These are phyloP conservation scores for Rubroboletus satanas DNA, from an alignment of 768 basidiomycete genomes.

Conservation along the genomic window DNA sequence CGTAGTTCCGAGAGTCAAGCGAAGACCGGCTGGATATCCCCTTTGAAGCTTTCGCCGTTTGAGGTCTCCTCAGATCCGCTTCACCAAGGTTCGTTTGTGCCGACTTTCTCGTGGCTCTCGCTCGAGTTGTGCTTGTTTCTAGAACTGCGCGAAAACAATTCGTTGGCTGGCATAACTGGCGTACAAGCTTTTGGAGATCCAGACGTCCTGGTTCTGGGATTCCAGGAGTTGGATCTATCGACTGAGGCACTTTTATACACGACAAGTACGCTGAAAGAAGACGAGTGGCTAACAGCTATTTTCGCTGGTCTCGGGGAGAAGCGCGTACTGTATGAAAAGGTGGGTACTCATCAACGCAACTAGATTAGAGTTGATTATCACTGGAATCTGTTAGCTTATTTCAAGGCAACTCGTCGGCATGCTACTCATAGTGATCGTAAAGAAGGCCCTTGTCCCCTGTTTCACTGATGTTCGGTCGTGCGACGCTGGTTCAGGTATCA, in stretches of 20 bases:
- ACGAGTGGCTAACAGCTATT: slow-evolving; percentile 64
- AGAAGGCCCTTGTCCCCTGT: slow-evolving; percentile 44
- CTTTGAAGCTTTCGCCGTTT: slow-evolving; percentile 37
- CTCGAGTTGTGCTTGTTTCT: background rate
- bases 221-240: slow-evolving; percentile 79
- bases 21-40: slow-evolving; percentile 30
- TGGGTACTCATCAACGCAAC: slow-evolving; percentile 17
- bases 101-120: background rate
- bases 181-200: slow-evolving; percentile 39
- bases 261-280: slow-evolving; percentile 57
- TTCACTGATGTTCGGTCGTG: slow-evolving; percentile 53
- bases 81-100: slow-evolving; percentile 18
- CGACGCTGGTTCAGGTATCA: slow-evolving; percentile 65
- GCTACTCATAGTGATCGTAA: slow-evolving; percentile 66
- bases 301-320: slow-evolving; percentile 71
- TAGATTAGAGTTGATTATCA: background rate
- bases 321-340: slow-evolving; percentile 63
- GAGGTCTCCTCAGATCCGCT: slow-evolving; percentile 21
- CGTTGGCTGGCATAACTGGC: slow-evolving; percentile 6
- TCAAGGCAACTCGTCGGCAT: slow-evolving; percentile 84
- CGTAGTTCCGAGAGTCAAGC: slow-evolving; percentile 23
- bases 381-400: slow-evolving; percentile 43
- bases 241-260: slow-evolving; percentile 75
- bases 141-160: slow-evolving; percentile 8
- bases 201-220: slow-evolving; percentile 70